phyloP scores from a whole-genome alignment of 331 rosid genomes.

The Acacia pycnantha region DNA sequence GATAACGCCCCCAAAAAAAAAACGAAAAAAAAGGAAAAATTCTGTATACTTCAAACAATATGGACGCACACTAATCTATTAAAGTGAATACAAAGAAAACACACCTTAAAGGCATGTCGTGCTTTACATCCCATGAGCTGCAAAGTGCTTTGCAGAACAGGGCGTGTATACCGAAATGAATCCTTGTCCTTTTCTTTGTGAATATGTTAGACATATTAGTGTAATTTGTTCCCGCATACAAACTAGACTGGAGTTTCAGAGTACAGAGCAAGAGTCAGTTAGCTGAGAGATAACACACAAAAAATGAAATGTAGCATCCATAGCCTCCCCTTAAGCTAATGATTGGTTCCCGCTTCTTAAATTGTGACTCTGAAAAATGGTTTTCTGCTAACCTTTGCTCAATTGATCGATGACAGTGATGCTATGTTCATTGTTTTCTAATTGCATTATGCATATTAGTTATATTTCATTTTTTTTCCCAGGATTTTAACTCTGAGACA shows the following conservation, averaged over 20 bases:
- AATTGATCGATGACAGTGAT: neutral
- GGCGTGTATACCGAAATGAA: constrained; percentile 74
- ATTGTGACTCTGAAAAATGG: neutral
- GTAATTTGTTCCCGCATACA: neutral
- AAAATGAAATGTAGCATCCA: neutral
- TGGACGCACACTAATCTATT: neutral
- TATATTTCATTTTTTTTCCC: neutral
- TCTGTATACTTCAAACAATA: no score
- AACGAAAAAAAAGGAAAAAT: no score
- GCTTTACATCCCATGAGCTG: constrained; percentile 98
- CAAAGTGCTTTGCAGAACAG: constrained; percentile 78
- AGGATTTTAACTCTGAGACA: neutral
- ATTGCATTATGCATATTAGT: no score
- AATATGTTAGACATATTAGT: neutral
- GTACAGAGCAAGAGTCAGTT: neutral
- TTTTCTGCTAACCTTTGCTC: neutral
- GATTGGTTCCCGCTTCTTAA: neutral
- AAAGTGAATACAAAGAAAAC: neutral
- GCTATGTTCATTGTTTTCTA: neutral
- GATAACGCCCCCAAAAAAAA: no score
- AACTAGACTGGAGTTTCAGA: neutral
- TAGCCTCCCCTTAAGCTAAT: neutral
- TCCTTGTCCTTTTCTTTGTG: constrained; percentile 33
- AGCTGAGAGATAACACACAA: neutral
- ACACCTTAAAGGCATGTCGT: constrained; percentile 90